Conservation (phyloP, 441 rosid species). For the Adansonia gregorii region DNA sequence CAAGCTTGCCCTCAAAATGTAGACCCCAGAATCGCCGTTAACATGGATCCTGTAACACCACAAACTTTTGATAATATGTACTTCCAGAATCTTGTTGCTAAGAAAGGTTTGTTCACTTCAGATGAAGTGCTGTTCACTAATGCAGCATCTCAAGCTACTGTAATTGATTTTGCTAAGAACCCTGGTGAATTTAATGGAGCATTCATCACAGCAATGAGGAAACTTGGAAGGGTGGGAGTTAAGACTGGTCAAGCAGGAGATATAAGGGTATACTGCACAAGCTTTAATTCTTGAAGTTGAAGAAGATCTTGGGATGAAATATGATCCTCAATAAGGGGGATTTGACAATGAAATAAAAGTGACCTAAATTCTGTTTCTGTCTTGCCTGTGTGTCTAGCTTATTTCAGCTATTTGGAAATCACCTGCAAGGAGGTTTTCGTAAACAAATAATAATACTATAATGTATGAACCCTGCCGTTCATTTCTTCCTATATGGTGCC, state of each 20-base stretch:
- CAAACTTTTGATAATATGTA: constrained; percentile 62
- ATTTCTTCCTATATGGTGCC: not conserved
- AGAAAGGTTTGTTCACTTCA: constrained; percentile 77
- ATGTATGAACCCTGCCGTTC: not conserved
- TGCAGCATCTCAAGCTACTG: constrained; percentile 54
- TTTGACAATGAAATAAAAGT: constrained; percentile 11
- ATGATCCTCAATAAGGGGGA: not conserved
- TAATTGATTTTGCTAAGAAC: constrained; percentile 58
- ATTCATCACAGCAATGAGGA: constrained; percentile 64
- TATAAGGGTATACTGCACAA: constrained; percentile 68
- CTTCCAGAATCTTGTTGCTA: constrained; percentile 63
- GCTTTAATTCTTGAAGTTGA: constrained; percentile 39
- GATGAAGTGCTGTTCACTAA: constrained; percentile 68
- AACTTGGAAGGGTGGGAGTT: constrained; percentile 74
- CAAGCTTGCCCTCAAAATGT: constrained; percentile 49
- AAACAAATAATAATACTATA: not conserved
- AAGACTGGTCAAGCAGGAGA: constrained; percentile 63
- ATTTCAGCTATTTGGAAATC: not conserved
- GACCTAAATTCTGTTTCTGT: not conserved
- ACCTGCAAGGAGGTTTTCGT: not conserved
- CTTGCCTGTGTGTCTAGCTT: not conserved
- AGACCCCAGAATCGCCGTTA: constrained; percentile 50
- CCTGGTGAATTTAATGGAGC: constrained; percentile 57
- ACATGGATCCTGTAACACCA: constrained; percentile 61
- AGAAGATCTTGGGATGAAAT: constrained; percentile 23